Base-by-base conservation (phyloP, 345 rosid species). In the Populus pruinosa region DNA sequence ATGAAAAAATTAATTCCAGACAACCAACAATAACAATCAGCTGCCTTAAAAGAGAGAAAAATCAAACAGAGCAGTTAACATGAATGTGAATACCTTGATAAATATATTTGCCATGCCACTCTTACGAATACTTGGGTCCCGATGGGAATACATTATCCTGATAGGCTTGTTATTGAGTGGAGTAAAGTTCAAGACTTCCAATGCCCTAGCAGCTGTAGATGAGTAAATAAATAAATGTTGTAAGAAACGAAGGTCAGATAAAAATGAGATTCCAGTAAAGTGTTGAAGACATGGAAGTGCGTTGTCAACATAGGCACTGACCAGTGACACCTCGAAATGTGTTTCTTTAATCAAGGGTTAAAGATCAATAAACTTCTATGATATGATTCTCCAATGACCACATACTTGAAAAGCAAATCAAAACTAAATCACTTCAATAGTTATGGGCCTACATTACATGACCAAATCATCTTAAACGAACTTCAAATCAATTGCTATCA, bases 61-160 rank as follows among this genome's bases (percentile, higher is more conserved):
- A 11, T 38, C 41, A 73, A 55, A 59, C 4, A 9, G 7, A 25
- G 3, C 1, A 63, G 36, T 41, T 35, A 29, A 20, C 9, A 20
- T 1, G 6, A 39, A 21, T 8, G 16, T 8, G 27, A 53, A 13
- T 76, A 76, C 83, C 83, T 81, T 81, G 70, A 81, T 81, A 59
- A 65, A 81, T 6, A 81, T 76, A 49, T 81, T 81, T 12, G 77
- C 83, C n/a, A 73, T 36, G 17, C 83, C 83, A 77, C 83, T 81
- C 67, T 76, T 81, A 18, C 83, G 80, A 59, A 81, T 56, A 20
- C 77, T 81, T 9, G 83, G 83, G 18, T 81, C 83, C 29, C 83
- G 63, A 62, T 81, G 80, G 4, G 83, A 81, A 49, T 76, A 77
- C 83, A 77, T 77, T n/a, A 81, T 68, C 74, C 83, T 76, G 25